phyloP scores from a whole-genome alignment of 768 basidiomycete genomes.

The Amanita exitialis region DNA sequence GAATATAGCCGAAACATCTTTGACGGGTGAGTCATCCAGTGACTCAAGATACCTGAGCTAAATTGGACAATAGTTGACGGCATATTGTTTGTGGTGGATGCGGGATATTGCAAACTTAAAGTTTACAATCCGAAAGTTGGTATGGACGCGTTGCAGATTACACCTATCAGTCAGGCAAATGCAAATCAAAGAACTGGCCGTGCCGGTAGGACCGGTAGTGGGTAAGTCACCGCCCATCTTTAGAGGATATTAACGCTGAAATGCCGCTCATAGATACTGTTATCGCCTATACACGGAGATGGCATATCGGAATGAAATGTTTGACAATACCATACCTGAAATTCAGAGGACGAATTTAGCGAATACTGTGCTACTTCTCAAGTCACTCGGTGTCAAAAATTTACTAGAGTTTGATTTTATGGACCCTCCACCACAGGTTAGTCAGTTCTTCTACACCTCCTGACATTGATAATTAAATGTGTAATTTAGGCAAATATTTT shows the following conservation, averaged over 20 bases:
- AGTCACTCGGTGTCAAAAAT: constrained; percentile 95
- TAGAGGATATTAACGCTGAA: neutral
- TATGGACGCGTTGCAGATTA: constrained; percentile 99
- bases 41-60: constrained; percentile 8
- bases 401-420: constrained; percentile 98
- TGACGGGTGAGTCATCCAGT: constrained; percentile 52
- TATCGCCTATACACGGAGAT: constrained; percentile 97
- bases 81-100: constrained; percentile 93
- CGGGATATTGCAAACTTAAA: constrained; percentile 95
- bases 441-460: constrained; percentile 23
- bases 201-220: constrained; percentile 92
- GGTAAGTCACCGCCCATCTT: constrained; percentile 39
- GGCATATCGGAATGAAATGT: constrained; percentile 93
- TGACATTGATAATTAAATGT: neutral
- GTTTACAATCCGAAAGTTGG: constrained; percentile 99
- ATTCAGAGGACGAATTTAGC: constrained; percentile 97
- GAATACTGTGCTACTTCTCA: constrained; percentile 90
- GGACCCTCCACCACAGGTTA: constrained; percentile 99
- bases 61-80: constrained; percentile 65
- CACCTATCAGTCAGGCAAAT: constrained; percentile 98
- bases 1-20: constrained; percentile 96
- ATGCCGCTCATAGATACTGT: constrained; percentile 55
- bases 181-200: constrained; percentile 94
- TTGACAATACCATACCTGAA: constrained; percentile 93
- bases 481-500: constrained; percentile 77